Conservation (phyloP, 2,329 filamentous ascomycete genomes). For the Sphaceloma murrayae region DNA sequence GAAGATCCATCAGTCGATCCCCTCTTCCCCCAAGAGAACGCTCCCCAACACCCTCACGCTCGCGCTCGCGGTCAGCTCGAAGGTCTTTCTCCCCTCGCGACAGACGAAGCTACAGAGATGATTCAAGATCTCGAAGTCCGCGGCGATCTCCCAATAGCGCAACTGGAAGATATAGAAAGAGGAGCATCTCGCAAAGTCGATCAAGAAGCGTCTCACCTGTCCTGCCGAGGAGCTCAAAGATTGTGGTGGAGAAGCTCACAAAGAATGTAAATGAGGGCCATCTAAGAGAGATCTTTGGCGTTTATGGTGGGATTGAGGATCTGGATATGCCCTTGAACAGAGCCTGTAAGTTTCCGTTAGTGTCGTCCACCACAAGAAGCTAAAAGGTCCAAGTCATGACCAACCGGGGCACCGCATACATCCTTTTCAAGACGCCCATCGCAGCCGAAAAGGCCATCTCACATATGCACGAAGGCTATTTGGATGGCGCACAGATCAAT, state of each 20-base stretch:
- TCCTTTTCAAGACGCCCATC: slow-evolving; percentile 65
- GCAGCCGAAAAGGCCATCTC: slow-evolving; percentile 83
- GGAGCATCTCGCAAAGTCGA: slow-evolving; percentile 18
- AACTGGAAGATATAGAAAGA: slow-evolving; percentile 7
- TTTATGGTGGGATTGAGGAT: slow-evolving; percentile 76
- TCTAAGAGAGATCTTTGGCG: slow-evolving; percentile 81
- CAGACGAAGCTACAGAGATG: slow-evolving; percentile 26
- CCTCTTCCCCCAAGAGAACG: slow-evolving; percentile 24
- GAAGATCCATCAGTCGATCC: slow-evolving; percentile 28
- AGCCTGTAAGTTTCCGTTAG: slow-evolving; percentile 47
- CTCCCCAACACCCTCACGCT: slow-evolving; percentile 29
- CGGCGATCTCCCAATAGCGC: slow-evolving; percentile 18
- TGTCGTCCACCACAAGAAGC: not conserved
- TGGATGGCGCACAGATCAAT: slow-evolving; percentile 72
- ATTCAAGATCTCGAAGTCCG: slow-evolving; percentile 19
- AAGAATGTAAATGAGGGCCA: slow-evolving; percentile 90
- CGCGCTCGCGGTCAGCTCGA: slow-evolving; percentile 27
- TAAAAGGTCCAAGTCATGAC: slow-evolving; percentile 54
- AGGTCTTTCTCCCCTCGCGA: slow-evolving; percentile 14
- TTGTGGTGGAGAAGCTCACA: slow-evolving; percentile 90
- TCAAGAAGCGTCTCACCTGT: slow-evolving; percentile 20
- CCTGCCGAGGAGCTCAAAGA: slow-evolving; percentile 34
- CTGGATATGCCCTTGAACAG: slow-evolving; percentile 85
- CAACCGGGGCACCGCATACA: slow-evolving; percentile 89
- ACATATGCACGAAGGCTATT: slow-evolving; percentile 95